A percentile compares a stretch with the other conserved stretches of the same genome.
Evolutionary conservation across 768 basidiomycete species (phyloP).

Genomic region (Ephemerocybe angulata): DNA sequence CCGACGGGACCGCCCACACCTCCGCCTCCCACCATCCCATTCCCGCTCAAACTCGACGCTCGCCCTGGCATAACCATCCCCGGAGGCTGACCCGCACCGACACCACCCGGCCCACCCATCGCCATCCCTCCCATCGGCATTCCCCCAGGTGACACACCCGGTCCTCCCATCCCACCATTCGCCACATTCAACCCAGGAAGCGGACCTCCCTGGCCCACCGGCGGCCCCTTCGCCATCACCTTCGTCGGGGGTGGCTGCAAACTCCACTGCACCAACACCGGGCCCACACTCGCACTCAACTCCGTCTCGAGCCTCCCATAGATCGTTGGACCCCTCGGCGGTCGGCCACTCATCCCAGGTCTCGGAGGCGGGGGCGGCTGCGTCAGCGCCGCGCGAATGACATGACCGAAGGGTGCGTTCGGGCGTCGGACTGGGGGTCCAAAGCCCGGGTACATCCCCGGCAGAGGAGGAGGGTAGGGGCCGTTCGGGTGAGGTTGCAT

Average conservation of each 20-base stretch:
- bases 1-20: background rate
- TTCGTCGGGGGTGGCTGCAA: conserved; percentile 43
- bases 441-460: background rate
- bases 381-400: background rate
- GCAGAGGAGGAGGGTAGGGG: background rate
- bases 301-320: conserved; percentile 57
- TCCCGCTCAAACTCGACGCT: no score
- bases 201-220: background rate
- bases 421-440: background rate
- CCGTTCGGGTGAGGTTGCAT: conserved; percentile 20
- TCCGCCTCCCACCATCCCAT: no score
- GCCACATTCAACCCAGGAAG: no score
- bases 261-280: conserved; percentile 61
- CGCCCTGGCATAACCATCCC: no score
- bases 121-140: background rate
- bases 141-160: no score
- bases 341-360: background rate
- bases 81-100: no score
- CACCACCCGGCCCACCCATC: no score
- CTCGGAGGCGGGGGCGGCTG: conserved; percentile 5
- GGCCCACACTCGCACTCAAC: conserved; percentile 39
- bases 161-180: no score
- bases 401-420: background rate
- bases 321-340: conserved; percentile 46
- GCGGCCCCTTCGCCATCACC: background rate